These are phyloP conservation scores for Porpolomopsis calyptriformis DNA, from an alignment of 768 basidiomycete species.

Conservation along the genomic window DNA sequence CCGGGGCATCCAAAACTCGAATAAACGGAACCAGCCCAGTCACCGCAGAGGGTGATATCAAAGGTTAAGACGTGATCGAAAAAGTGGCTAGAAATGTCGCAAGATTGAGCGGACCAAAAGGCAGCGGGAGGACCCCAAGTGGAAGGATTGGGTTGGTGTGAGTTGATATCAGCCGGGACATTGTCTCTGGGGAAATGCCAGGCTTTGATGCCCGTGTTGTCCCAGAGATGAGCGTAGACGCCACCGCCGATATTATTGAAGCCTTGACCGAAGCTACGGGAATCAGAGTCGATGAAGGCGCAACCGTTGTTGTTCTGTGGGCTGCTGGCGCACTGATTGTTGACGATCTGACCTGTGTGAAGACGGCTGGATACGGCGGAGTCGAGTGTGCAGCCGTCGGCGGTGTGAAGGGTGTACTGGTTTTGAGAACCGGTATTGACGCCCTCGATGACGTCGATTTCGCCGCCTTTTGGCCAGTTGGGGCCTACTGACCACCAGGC, in stretches of 20 bases:
- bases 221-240: conserved; percentile 49
- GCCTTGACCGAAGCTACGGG: conserved; percentile 29
- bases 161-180: conserved; percentile 43
- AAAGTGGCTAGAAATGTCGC: conserved; percentile 42
- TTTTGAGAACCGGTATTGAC: conserved; percentile 50
- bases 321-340: conserved; percentile 32
- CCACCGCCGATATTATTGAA: conserved; percentile 41
- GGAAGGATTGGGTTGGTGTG: conserved; percentile 33
- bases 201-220: conserved; percentile 38
- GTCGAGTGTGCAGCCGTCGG: conserved; percentile 27
- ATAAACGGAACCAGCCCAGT: conserved; percentile 32
- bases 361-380: too few species aligned
- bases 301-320: conserved; percentile 37
- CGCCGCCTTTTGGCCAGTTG: conserved; percentile 39
- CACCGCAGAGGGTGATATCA: conserved; percentile 39
- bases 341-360: conserved; percentile 18
- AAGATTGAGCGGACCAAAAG: conserved; percentile 37
- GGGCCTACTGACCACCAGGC: conserved; percentile 43
- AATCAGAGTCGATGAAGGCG: conserved; percentile 32
- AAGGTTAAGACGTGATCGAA: conserved; percentile 40
- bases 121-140: conserved; percentile 46
- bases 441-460: conserved; percentile 56
- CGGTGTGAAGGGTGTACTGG: conserved; percentile 57
- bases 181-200: conserved; percentile 45
- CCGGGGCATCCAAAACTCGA: conserved; percentile 30